phyloP scores from a whole-genome alignment of 2,329 filamentous ascomycete genomes.

The Sarocladium oryzae region DNA sequence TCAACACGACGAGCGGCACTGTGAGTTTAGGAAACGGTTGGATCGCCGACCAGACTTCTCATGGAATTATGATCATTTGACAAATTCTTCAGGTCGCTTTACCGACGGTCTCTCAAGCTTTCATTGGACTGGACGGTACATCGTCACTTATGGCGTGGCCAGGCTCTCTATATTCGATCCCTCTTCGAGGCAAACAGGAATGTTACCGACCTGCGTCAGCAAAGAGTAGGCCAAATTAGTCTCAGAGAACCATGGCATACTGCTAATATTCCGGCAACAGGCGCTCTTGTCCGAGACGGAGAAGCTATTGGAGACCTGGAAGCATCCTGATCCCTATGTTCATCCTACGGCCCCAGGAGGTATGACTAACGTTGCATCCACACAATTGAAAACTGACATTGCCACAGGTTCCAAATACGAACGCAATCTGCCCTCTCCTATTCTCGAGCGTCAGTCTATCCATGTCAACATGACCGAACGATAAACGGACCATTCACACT shows the following conservation, averaged over 20 bases:
- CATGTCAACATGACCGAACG: too few species aligned
- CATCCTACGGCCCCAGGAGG: slow-evolving; percentile 90
- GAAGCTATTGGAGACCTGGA: slow-evolving; percentile 84
- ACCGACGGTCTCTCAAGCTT: slow-evolving; percentile 88
- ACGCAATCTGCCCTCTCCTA: slow-evolving; percentile 77
- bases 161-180: slow-evolving; percentile 90
- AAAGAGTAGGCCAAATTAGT: slow-evolving; percentile 56
- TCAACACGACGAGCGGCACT: slow-evolving; percentile 10
- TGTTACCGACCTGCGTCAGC: slow-evolving; percentile 76
- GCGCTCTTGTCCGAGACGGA: slow-evolving; percentile 82
- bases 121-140: slow-evolving; percentile 94
- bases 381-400: slow-evolving; percentile 12
- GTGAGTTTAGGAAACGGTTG: slow-evolving; percentile 8
- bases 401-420: slow-evolving; percentile 85
- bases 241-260: neutral
- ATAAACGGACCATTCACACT: neutral
- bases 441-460: slow-evolving; percentile 66
- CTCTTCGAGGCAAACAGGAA: slow-evolving; percentile 91
- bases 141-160: slow-evolving; percentile 86
- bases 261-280: slow-evolving; percentile 37
- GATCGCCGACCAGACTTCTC: neutral
- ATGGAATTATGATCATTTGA: slow-evolving; percentile 14
- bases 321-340: slow-evolving; percentile 91
- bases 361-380: slow-evolving; percentile 33
- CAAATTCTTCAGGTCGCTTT: slow-evolving; percentile 55